Evolutionary conservation across 352 stramenopile species (phyloP).

Genomic region (Pythium brachiatum): DNA sequence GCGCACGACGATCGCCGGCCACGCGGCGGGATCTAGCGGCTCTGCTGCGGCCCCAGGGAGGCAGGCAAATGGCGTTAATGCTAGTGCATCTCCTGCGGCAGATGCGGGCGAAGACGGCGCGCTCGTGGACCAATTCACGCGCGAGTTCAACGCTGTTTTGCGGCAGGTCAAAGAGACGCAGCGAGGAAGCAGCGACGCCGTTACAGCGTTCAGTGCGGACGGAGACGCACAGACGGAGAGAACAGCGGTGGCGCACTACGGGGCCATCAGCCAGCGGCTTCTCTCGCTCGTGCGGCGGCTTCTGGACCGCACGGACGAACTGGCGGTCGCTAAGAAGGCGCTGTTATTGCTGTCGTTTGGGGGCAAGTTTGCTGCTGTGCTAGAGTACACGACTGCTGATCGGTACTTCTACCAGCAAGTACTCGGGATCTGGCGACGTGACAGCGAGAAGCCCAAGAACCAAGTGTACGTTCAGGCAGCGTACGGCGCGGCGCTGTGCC

Average conservation of each 20-base stretch:
- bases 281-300: constrained; percentile 34
- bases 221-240: constrained; percentile 3
- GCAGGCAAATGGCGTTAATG: not conserved
- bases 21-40: not conserved
- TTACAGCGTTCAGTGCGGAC: constrained; percentile 14
- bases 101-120: constrained; percentile 21
- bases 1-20: constrained; percentile 9
- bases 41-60: not conserved
- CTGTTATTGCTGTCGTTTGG: constrained; percentile 44
- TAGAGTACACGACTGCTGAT: constrained; percentile 48
- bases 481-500: constrained; percentile 46
- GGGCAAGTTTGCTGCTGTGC: constrained; percentile 41
- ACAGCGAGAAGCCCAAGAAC: not conserved
- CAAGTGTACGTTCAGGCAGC: constrained; percentile 36
- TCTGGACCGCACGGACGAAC: constrained; percentile 31
- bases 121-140: constrained; percentile 50
- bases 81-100: not conserved
- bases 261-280: constrained; percentile 40
- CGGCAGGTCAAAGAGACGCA: constrained; percentile 38
- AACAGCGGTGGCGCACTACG: constrained; percentile 43
- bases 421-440: constrained; percentile 11
- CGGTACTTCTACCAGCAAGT: constrained; percentile 50
- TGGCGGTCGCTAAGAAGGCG: constrained; percentile 35
- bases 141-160: constrained; percentile 43
- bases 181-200: constrained; percentile 4